phyloP scores from a whole-genome alignment of 2,329 filamentous ascomycete species.

The Ophiostoma ulmi region DNA sequence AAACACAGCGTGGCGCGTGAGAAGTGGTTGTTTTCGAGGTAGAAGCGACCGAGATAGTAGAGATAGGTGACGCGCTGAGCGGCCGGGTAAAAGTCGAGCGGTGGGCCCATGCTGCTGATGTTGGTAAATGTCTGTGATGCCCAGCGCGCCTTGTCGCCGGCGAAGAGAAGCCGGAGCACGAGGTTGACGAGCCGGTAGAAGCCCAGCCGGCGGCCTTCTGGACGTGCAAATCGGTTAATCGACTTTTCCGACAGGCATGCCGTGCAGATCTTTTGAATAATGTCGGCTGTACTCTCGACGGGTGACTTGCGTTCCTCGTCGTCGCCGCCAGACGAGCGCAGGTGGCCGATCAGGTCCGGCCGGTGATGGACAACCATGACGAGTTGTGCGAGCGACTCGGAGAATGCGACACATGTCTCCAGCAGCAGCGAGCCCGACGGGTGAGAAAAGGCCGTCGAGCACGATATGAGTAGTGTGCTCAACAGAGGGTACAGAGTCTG shows the following conservation, averaged over 20 bases:
- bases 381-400: constrained; percentile 71
- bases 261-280: constrained; percentile 84
- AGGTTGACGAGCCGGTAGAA: constrained; percentile 92
- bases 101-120: constrained; percentile 76
- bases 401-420: constrained; percentile 76
- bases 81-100: constrained; percentile 74
- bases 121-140: constrained; percentile 87
- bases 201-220: constrained; percentile 78
- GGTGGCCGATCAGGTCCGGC: constrained; percentile 67
- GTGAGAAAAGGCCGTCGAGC: constrained; percentile 74
- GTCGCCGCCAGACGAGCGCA: constrained; percentile 44
- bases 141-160: constrained; percentile 73
- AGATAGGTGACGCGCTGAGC: constrained; percentile 86
- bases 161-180: constrained; percentile 81
- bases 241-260: constrained; percentile 80
- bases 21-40: constrained; percentile 80
- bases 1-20: constrained; percentile 69
- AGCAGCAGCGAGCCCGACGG: constrained; percentile 75
- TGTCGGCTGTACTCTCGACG: constrained; percentile 81
- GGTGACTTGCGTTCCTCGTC: constrained; percentile 70
- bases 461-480: constrained; percentile 59
- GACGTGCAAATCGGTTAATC: constrained; percentile 59
- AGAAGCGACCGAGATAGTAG: constrained; percentile 88
- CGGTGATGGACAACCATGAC: constrained; percentile 78
- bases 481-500: constrained; percentile 70